Percentiles rank a stretch among this genome's conserved stretches.
Conservation (phyloP, 2,329 filamentous ascomycete species). For the Aspergillus brasiliensis region DNA sequence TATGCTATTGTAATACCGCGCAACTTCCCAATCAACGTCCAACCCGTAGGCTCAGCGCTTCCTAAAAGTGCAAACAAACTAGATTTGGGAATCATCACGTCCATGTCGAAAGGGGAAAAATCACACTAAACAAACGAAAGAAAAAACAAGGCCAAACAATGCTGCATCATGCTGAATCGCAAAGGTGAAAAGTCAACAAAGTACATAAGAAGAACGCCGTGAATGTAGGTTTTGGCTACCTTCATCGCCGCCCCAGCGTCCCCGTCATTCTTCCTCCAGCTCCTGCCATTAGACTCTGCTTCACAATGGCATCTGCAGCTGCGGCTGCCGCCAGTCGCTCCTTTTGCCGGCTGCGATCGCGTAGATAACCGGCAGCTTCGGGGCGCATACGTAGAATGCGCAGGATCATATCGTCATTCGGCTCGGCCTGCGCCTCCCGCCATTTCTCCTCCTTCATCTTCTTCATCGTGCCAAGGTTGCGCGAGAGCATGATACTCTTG, state of each 20-base stretch:
- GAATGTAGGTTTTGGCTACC: not conserved
- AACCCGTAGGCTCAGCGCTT: not conserved
- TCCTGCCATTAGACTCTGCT: conserved; percentile 76
- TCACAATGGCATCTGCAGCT: conserved; percentile 90
- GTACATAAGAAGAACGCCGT: conserved; percentile 10
- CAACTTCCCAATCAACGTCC: conserved; percentile 1
- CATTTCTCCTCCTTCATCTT: conserved; percentile 95
- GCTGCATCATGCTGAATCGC: conserved; percentile 8
- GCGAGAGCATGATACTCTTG: conserved; percentile 84
- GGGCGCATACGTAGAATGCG: conserved; percentile 92
- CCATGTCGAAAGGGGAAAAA: conserved; percentile 1
- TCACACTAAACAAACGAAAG: too few relatives aligned
- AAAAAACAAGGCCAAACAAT: conserved; percentile 5
- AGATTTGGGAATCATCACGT: conserved; percentile 18
- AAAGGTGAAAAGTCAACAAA: conserved; percentile 6
- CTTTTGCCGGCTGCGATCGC: conserved; percentile 89
- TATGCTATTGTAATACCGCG: not conserved
- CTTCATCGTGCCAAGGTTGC: conserved; percentile 94
- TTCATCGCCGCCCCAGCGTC: conserved; percentile 37
- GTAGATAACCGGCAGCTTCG: conserved; percentile 83
- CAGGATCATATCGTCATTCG: conserved; percentile 97
- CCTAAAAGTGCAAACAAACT: conserved; percentile 6
- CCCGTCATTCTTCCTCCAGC: conserved; percentile 56
- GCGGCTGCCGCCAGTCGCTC: conserved; percentile 87
- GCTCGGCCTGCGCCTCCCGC: conserved; percentile 92